Evolutionary conservation across 352 stramenopile species (phyloP), one percentile per base, ranked within the genome.

Genomic region (Thraustotheca clavata): DNA sequence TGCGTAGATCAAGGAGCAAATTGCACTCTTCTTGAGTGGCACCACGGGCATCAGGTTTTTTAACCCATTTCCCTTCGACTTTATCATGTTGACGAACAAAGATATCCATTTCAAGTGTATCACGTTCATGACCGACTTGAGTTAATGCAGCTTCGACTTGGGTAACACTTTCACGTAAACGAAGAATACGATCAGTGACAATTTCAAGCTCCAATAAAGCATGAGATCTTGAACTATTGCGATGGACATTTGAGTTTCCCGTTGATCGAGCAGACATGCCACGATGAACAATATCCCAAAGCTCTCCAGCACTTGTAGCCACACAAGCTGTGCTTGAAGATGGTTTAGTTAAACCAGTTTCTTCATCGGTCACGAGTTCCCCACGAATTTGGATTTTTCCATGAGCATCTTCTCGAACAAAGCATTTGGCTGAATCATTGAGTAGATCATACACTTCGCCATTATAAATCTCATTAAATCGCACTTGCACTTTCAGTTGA

Each of bases 381-480:
- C 76, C 81, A 27, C 76, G 74, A 18, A 85, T 73, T 60, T 83
- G 73, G 38, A 83, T 72, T 0, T 60, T 54, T 38, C 76, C 76
- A 46, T 80, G 62, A 0, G 60, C 71, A 40, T 80, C 75, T 66
- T 81, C 73, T 48, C 75, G 73, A 1, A 81, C 76, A 61, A 80
- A 83, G 0, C 76, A 76, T 0, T 70, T 67, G 12, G 70, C 62
- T 6, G 74, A 72, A 18, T 74, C 50, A 67, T 83, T 77, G 8
- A 83, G 59, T 40, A 86, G 68, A 36, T 86, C 75, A 40, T 74
- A 79, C 11, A 83, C 73, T 60, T 83, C 74, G 34, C 73, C 75
- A 29, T 83, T 86, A 69, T 83, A 83, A 4, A 86, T 48, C 48
- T 86, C 76, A 48, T 72, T 83, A 65, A 82, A 86, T 0, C 77